These are phyloP conservation scores for Rhodomyrtus tomentosa DNA, from an alignment of 345 rosid genomes.

Conservation along the genomic window DNA sequence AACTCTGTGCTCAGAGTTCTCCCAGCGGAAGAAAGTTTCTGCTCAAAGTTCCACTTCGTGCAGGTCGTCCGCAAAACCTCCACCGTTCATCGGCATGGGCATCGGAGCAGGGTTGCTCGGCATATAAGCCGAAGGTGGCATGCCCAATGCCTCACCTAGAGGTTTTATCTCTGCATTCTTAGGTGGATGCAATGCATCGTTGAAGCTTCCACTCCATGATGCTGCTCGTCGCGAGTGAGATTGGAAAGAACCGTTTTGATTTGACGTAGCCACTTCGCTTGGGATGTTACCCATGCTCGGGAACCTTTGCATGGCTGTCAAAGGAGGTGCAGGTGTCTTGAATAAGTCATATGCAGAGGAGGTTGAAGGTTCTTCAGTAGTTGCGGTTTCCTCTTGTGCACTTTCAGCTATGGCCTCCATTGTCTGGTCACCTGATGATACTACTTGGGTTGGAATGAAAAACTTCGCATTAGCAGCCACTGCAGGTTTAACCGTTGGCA, in stretches of 20 bases:
- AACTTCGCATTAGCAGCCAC: constrained; percentile 62
- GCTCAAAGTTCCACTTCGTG: constrained; percentile 87
- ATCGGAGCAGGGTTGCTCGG: constrained; percentile 11
- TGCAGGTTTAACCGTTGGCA: constrained; percentile 60
- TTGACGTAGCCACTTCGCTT: constrained; percentile 10
- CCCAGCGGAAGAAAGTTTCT: not conserved
- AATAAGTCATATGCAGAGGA: constrained; percentile 6
- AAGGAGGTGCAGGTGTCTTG: constrained; percentile 6
- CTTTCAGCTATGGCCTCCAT: constrained; percentile 42
- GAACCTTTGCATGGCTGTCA: constrained; percentile 43
- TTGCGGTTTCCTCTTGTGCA: constrained; percentile 21
- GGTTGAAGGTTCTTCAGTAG: constrained; percentile 28
- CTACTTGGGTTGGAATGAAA: constrained; percentile 54
- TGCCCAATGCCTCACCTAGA: constrained; percentile 23
- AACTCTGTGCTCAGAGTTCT: not conserved
- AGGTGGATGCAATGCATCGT: constrained; percentile 25
- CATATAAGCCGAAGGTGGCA: constrained; percentile 21
- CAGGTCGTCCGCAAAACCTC: constrained; percentile 70
- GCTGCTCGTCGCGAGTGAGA: constrained; percentile 55
- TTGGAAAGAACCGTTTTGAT: constrained; percentile 10
- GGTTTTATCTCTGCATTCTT: constrained; percentile 14
- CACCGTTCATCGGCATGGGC: constrained; percentile 22
- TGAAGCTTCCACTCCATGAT: constrained; percentile 80
- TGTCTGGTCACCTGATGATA: constrained; percentile 26
- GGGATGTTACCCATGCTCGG: constrained; percentile 51